Conservation (phyloP, 352 stramenopile species). For the Thalassiosira ordinaria region DNA sequence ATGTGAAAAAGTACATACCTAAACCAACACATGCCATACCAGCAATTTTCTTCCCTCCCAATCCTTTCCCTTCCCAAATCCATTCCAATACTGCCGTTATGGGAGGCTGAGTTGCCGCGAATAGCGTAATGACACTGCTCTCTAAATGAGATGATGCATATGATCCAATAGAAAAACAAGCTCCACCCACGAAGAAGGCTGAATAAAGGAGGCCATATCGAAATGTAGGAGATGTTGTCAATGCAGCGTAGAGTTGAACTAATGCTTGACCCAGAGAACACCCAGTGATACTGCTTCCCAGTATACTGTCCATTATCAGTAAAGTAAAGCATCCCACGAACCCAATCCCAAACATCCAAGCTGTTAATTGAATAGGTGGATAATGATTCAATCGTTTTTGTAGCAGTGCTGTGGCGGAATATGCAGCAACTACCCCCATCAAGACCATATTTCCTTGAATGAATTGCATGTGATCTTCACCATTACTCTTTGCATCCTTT, state of each 20-base stretch:
- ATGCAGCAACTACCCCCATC: conserved; percentile 26
- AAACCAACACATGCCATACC: conserved; percentile 45
- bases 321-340: conserved; percentile 27
- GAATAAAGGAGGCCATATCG: conserved; percentile 49
- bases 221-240: conserved; percentile 42
- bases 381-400: conserved; percentile 53
- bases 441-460: conserved; percentile 54
- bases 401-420: conserved; percentile 37
- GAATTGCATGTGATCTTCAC: conserved; percentile 35
- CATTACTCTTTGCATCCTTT: conserved; percentile 7
- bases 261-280: conserved; percentile 37
- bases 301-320: conserved; percentile 31
- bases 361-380: conserved; percentile 48
- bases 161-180: conserved; percentile 45
- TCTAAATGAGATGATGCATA: conserved; percentile 54
- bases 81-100: conserved; percentile 55
- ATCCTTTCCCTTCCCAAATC: conserved; percentile 45
- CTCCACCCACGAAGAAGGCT: conserved; percentile 36
- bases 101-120: conserved; percentile 50
- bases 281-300: conserved; percentile 36
- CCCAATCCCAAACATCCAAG: conserved; percentile 49
- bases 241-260: conserved; percentile 29
- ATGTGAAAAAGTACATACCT: conserved; percentile 50
- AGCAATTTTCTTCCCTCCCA: conserved; percentile 45
- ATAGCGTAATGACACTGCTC: conserved; percentile 53